These are phyloP conservation scores for Boletus rufocinnamomeus DNA, from an alignment of 768 basidiomycete species.

Conservation along the genomic window DNA sequence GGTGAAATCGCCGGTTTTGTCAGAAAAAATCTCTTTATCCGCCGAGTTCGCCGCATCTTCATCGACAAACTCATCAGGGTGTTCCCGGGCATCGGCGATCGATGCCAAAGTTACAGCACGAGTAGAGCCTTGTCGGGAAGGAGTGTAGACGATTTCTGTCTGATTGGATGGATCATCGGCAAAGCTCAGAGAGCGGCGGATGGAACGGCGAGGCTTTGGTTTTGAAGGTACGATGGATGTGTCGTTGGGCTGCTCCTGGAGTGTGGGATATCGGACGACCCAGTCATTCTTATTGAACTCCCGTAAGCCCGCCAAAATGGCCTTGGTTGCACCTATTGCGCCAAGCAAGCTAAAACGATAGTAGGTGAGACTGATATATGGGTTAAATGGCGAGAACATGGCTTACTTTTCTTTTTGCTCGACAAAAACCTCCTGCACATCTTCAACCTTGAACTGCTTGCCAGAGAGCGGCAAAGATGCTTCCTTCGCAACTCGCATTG, in stretches of 20 bases:
- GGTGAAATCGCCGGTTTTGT: conserved; percentile 65
- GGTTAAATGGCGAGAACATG: background rate
- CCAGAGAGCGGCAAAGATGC: conserved; percentile 13
- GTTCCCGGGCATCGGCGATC: conserved; percentile 48
- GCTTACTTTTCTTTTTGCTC: conserved; percentile 74
- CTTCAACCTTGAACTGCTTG: conserved; percentile 55
- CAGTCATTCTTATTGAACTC: conserved; percentile 85
- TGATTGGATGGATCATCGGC: conserved; percentile 75
- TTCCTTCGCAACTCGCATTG: conserved; percentile 22
- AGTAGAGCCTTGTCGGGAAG: conserved; percentile 48
- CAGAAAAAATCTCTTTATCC: conserved; percentile 41
- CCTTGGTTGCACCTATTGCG: conserved; percentile 74
- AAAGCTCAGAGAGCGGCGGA: conserved; percentile 77
- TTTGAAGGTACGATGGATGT: conserved; percentile 32
- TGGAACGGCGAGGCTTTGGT: conserved; percentile 38
- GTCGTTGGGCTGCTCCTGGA: conserved; percentile 48
- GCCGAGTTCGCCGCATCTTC: conserved; percentile 27
- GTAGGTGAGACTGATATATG: background rate
- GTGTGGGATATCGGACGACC: conserved; percentile 86
- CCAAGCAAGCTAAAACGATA: conserved; percentile 49
- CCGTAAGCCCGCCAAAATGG: conserved; percentile 68
- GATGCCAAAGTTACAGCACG: conserved; percentile 62
- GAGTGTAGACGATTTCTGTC: conserved; percentile 64
- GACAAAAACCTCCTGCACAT: conserved; percentile 75
- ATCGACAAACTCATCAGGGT: conserved; percentile 10